Base-by-base conservation (phyloP, 306 rosid genomes). In the Cotoneaster glaucophyllus region DNA sequence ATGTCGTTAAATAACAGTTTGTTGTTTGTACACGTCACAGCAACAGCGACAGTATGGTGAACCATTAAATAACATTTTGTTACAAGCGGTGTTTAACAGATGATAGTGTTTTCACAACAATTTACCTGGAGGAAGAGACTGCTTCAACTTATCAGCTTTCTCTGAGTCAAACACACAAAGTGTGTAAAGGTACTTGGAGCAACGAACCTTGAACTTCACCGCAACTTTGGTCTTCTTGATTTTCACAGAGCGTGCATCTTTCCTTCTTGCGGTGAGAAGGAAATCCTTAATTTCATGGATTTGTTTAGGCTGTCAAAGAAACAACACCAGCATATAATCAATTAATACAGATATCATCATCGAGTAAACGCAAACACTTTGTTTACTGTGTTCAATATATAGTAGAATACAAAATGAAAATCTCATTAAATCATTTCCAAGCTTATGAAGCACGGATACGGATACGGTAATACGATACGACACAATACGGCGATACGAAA, bases 231-330 rank as follows among this genome's bases (percentile, higher is more conserved):
- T 83, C 68, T 70, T 86, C 85, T 80, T 86, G 58, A 86, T 86
- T 34, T 71, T 82, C 81, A 86, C 89, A 22, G 89, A 86, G 19
- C 87, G 86, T 3, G 89, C 87, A 68, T 86, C 89, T 59, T 86
- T 86, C 83, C 89, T 86, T 86, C 89, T 86, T 1, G 89, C 89
- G 3, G 87, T 83, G 52, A 86, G 83, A 70, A 86, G 86, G 89
- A 86, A 86, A 63, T 86, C 89, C 69, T 86, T 86, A 39, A 86
- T 86, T 85, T 86, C 89, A 21, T 86, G 85, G 69, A 83, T 86
- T 75, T 86, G 89, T 84, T 86, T 86, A 63, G 89, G 89, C 89
- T 86, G 76, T 6, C 29, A 1, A 45, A 43, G 29, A 19, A 24
- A 50, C 57, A 65, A 28, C 19, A 57, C 39, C 28, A 22, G 29